Evolutionary conservation across 2,329 filamentous ascomycete species (phyloP).

Genomic region (Arthrobotrys conoides): DNA sequence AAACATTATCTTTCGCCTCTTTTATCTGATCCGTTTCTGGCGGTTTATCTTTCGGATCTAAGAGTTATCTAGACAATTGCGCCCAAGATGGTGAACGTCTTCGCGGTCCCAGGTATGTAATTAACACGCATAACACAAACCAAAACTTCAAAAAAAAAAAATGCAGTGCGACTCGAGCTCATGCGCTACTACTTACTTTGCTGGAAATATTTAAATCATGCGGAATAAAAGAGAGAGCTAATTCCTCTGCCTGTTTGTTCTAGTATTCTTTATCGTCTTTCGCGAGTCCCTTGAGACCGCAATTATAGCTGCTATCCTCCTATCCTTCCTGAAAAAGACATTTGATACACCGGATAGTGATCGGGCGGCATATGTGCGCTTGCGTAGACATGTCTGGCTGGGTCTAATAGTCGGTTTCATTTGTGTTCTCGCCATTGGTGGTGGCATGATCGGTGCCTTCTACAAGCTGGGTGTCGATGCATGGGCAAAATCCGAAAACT

Average conservation of each 20-base stretch:
- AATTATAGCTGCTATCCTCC: constrained; percentile 88
- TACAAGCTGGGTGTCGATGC: constrained; percentile 78
- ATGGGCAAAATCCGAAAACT: constrained; percentile 78
- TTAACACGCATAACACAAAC: constrained; percentile 8
- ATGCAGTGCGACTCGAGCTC: background rate
- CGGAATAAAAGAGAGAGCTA: background rate
- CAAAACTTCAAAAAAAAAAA: constrained; percentile 5
- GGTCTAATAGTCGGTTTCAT: constrained; percentile 76
- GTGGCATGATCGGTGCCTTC: constrained; percentile 79
- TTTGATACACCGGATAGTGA: constrained; percentile 76
- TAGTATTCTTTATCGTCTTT: constrained; percentile 90
- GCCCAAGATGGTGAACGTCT: constrained; percentile 77
- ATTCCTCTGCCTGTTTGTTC: background rate
- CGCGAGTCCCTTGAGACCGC: constrained; percentile 85
- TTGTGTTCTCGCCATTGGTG: constrained; percentile 77
- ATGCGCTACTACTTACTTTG: background rate
- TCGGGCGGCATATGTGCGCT: constrained; percentile 75
- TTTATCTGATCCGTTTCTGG: constrained; percentile 57
- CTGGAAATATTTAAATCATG: too few species aligned
- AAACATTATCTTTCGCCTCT: constrained; percentile 44
- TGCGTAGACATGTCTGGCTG: constrained; percentile 79
- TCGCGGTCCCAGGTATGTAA: constrained; percentile 76
- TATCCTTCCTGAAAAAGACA: constrained; percentile 87
- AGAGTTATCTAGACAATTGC: constrained; percentile 30
- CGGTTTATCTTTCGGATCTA: constrained; percentile 61